Evolutionary conservation across 2,329 filamentous ascomycete genomes (phyloP), one percentile per base, ranked within the genome.

Genomic region (Phaeosphaeriaceae sp.): DNA sequence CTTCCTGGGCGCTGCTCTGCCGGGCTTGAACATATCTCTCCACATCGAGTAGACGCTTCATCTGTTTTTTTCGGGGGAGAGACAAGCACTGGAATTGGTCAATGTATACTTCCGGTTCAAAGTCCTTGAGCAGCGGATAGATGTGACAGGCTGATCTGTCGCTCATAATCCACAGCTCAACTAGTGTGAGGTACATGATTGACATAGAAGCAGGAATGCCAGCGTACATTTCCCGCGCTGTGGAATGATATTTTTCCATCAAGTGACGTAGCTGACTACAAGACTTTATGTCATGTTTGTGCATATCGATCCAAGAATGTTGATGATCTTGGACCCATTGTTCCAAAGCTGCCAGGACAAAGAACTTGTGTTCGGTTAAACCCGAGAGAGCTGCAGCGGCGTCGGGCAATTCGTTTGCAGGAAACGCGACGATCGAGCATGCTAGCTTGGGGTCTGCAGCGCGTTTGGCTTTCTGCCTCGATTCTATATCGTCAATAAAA

Each of bases 81-180:
- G 84, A 55, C 0, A 89, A 74, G 1, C 73, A 77, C 22, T 82
- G 72, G 2, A 85, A 76, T 0, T 84, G 53, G 0, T 63, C 45
- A 0, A 52, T 11, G 0, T 79, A 77, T 0, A 89, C 68, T 3
- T 80, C 80, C 0, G 82, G 77, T 7, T 79, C 67, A 58, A 86
- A 89, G 0, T 85, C 69, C 0, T 6, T 7, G 0, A 89, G 65
- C 5, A 85, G 58, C 0, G 79, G 74, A n/a, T 79, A 74, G 0
- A 73, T 54, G 1, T 54, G 15, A 1, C 78, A 73, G 0, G 82
- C 81, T 1, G 77, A 75, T 51, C 76, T 82, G 58, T 90, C 87
- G 31, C 83, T 81, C 0, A 83, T 84, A 7, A 85, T 68, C 88
- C 87, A 90, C 0, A 89, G 68, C 53, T 89, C 85, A 2, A 87